Percentiles rank a stretch among this genome's conserved stretches.
Conservation (phyloP, 768 basidiomycete genomes). For the Leucocoprinus sp. region DNA sequence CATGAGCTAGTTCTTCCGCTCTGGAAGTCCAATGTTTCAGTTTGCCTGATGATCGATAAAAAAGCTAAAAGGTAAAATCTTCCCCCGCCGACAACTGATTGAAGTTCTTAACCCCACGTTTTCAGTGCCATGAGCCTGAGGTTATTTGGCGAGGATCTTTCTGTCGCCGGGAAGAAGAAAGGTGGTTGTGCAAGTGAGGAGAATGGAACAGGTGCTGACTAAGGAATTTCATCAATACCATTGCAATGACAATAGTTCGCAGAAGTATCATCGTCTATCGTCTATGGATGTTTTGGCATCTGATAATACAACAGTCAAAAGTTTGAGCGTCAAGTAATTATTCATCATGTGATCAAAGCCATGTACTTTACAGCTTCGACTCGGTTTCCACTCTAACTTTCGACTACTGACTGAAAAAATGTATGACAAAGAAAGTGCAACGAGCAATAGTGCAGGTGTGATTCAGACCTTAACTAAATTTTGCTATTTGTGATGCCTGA, state of each 20-base stretch:
- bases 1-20: conserved; percentile 86
- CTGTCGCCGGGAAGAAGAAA: conserved; percentile 18
- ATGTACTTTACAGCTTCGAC: background rate
- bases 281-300: background rate
- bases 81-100: background rate
- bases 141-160: conserved; percentile 76
- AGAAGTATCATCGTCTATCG: background rate
- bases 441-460: conserved; percentile 2
- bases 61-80: conserved; percentile 78
- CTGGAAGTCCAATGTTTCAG: conserved; percentile 87
- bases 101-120: conserved; percentile 2
- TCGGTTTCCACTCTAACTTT: background rate
- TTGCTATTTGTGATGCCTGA: background rate
- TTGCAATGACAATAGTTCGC: no score
- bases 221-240: background rate
- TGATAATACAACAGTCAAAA: background rate
- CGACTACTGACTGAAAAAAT: background rate
- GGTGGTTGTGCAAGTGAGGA: background rate
- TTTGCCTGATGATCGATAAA: conserved; percentile 94
- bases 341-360: background rate
- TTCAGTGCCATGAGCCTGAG: conserved; percentile 79
- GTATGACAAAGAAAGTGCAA: conserved; percentile 10
- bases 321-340: background rate
- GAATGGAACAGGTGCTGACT: background rate
- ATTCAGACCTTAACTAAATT: no score